Percentiles rank a stretch among this genome's conserved stretches.
phyloP scores from a whole-genome alignment of 371 early-diverging fungal genomes.

The Syncephalastrum racemosum region DNA sequence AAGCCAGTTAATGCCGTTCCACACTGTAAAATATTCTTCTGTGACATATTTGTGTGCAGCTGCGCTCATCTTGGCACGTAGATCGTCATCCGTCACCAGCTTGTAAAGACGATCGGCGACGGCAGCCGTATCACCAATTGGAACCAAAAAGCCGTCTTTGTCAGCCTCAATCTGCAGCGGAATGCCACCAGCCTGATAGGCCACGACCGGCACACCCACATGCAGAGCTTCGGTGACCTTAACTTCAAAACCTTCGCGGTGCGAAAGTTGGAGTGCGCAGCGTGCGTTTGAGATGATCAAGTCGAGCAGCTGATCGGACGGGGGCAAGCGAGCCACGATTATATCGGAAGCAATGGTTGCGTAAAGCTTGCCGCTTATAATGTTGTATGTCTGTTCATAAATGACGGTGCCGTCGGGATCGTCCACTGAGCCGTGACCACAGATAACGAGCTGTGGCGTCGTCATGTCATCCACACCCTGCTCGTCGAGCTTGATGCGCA shows the following conservation, averaged over 20 bases:
- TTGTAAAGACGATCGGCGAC: slow-evolving; percentile 60
- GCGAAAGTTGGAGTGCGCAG: slow-evolving; percentile 78
- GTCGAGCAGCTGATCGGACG: slow-evolving; percentile 82
- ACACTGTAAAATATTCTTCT: slow-evolving; percentile 73
- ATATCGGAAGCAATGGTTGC: slow-evolving; percentile 55
- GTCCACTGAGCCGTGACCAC: slow-evolving; percentile 87
- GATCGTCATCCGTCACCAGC: slow-evolving; percentile 48
- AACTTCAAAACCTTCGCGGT: slow-evolving; percentile 87
- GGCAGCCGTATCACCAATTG: slow-evolving; percentile 56
- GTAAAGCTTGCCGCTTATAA: slow-evolving; percentile 47
- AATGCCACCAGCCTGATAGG: slow-evolving; percentile 74
- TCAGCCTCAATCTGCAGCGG: slow-evolving; percentile 78
- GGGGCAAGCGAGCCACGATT: slow-evolving; percentile 67
- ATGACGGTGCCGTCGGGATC: slow-evolving; percentile 85
- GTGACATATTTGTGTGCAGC: slow-evolving; percentile 47
- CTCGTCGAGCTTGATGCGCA: slow-evolving; percentile 57
- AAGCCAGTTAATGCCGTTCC: slow-evolving; percentile 69
- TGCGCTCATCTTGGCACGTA: slow-evolving; percentile 43
- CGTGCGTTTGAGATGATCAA: slow-evolving; percentile 67
- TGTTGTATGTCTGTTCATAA: slow-evolving; percentile 58
- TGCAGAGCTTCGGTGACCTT: slow-evolving; percentile 83
- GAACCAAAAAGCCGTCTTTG: slow-evolving; percentile 66
- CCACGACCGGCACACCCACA: slow-evolving; percentile 60
- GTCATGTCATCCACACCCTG: slow-evolving; percentile 26
- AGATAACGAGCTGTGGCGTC: slow-evolving; percentile 75